These are phyloP conservation scores for Zygoascus meyerae DNA, from an alignment of 1,139 yeast genomes.

Conservation along the genomic window DNA sequence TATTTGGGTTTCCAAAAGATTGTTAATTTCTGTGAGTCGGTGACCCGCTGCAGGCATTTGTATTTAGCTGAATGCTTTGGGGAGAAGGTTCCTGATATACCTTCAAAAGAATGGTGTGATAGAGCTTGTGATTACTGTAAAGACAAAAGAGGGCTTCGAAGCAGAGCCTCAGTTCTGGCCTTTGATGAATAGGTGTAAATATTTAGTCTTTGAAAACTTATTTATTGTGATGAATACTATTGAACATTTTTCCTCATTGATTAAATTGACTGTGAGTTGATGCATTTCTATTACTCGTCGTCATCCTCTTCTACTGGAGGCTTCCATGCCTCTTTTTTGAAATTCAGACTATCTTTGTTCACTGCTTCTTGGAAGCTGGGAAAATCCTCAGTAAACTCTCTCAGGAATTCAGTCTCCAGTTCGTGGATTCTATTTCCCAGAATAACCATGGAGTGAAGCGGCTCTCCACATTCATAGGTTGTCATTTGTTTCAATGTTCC, in stretches of 20 bases:
- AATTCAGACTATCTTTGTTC: conserved; percentile 64
- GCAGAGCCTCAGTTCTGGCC: too few species aligned
- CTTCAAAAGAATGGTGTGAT: conserved; percentile 24
- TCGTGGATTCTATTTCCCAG: conserved; percentile 94
- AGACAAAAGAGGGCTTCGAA: conserved; percentile 10
- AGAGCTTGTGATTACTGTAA: conserved; percentile 34
- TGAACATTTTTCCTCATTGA: neutral
- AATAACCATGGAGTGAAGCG: conserved; percentile 84
- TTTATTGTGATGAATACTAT: conserved; percentile 26
- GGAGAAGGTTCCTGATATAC: conserved; percentile 37
- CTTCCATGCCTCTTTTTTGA: conserved; percentile 39
- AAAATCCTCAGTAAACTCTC: conserved; percentile 66
- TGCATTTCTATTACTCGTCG: conserved; percentile 13
- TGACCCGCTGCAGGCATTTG: conserved; percentile 72
- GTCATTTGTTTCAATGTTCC: conserved; percentile 67
- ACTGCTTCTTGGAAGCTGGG: conserved; percentile 57
- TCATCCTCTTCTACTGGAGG: conserved; percentile 17
- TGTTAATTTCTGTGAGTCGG: conserved; percentile 75
- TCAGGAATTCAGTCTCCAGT: conserved; percentile 77
- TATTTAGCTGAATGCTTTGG: conserved; percentile 77
- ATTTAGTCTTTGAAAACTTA: conserved; percentile 26
- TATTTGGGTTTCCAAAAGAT: conserved; percentile 38
- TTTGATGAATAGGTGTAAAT: too few species aligned
- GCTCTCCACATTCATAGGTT: conserved; percentile 86
- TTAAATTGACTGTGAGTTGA: neutral